Conservation (phyloP, 2,329 filamentous ascomycete genomes). For the Colletotrichum gloeosporioides region DNA sequence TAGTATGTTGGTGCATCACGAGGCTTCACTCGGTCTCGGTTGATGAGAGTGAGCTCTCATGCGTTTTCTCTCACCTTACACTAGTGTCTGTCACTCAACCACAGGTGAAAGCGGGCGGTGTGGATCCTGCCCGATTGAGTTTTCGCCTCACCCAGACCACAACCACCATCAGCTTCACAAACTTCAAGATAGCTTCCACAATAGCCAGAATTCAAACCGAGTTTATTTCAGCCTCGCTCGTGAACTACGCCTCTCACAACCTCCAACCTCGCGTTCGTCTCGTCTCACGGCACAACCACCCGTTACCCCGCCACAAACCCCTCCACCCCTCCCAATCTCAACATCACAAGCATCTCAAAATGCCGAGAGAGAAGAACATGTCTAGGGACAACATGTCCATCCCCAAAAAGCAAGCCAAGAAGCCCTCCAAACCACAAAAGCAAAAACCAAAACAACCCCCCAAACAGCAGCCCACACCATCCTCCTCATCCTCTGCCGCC, state of each 20-base stretch:
- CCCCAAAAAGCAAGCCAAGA: conserved; percentile 6
- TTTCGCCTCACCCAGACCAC: conserved; percentile 13
- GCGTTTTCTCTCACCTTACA: not conserved
- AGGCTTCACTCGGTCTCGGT: not conserved
- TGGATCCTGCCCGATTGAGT: conserved; percentile 18
- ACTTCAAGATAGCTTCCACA: not conserved
- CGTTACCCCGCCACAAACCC: not conserved
- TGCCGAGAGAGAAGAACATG: not conserved
- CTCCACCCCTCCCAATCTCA: not conserved
- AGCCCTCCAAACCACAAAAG: not conserved
- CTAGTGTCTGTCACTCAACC: not conserved
- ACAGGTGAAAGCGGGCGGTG: conserved; percentile 8
- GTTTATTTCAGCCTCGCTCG: not conserved
- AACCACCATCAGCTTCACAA: not conserved
- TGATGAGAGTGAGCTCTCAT: not conserved
- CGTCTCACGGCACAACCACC: not conserved
- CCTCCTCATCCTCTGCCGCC: not conserved
- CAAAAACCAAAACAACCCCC: not conserved
- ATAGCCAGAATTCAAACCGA: not conserved
- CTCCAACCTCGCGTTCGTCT: not conserved
- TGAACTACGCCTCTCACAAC: not conserved
- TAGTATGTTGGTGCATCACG: not conserved
- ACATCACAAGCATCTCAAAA: not conserved
- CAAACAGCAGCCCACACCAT: not conserved
- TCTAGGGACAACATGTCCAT: not conserved